phyloP scores from a whole-genome alignment of 306 rosid species.

The Rosa chinensis region DNA sequence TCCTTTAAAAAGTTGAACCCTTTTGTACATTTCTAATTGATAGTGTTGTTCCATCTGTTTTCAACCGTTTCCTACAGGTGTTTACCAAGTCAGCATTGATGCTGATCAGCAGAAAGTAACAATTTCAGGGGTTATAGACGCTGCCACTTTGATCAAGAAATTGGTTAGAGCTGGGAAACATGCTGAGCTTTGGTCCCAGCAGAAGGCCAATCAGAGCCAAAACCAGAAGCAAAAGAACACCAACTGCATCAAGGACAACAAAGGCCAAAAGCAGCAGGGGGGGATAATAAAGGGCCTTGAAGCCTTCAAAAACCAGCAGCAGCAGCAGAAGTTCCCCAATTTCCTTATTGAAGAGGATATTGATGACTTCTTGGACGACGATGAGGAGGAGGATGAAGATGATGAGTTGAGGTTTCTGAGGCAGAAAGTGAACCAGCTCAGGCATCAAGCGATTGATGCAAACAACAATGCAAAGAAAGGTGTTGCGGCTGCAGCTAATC shows the following conservation, averaged over 20 bases:
- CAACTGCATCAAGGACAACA: conserved; percentile 49
- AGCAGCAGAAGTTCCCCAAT: conserved; percentile 42
- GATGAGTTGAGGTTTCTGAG: conserved; percentile 46
- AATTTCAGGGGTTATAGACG: conserved; percentile 74
- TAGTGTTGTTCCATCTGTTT: not conserved
- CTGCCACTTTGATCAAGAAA: conserved; percentile 70
- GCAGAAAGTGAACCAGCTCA: conserved; percentile 53
- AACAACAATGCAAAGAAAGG: conserved; percentile 48
- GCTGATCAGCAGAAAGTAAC: conserved; percentile 86
- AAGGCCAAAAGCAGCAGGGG: conserved; percentile 40
- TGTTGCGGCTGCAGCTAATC: conserved; percentile 30
- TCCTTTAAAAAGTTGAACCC: not conserved
- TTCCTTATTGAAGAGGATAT: conserved; percentile 51
- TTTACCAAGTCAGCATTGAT: conserved; percentile 71
- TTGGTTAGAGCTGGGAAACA: conserved; percentile 75
- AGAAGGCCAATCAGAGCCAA: conserved; percentile 43
- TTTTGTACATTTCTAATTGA: not conserved
- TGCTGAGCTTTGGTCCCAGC: conserved; percentile 78
- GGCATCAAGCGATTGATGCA: conserved; percentile 52
- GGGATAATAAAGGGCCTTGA: conserved; percentile 48
- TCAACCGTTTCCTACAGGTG: conserved; percentile 46
- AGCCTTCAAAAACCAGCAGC: conserved; percentile 46
- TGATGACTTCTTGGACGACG: conserved; percentile 29
- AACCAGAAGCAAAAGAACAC: conserved; percentile 63
- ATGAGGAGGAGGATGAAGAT: conserved; percentile 50